Percentiles rank a stretch among this genome's conserved stretches.
Conservation (phyloP, 2,329 filamentous ascomycete species). For the Claviceps sp. region DNA sequence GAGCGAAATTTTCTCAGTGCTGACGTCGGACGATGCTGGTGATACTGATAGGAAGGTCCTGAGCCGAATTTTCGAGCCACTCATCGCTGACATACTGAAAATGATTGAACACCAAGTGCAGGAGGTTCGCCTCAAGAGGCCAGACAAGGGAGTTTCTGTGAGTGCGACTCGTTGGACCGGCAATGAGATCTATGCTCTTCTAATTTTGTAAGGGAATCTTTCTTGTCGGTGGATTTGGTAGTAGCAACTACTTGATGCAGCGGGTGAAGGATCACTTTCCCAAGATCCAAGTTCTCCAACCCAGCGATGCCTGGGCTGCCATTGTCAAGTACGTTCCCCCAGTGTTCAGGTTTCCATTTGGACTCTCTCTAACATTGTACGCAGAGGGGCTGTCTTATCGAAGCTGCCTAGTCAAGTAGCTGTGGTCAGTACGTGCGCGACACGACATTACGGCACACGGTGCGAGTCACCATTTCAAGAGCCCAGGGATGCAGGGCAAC, state of each 20-base stretch:
- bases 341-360: background rate
- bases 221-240: conserved; percentile 5
- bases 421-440: background rate
- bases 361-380: background rate
- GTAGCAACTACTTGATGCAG: conserved; percentile 1
- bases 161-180: background rate
- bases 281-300: conserved; percentile 2
- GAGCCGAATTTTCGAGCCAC: conserved; percentile 8
- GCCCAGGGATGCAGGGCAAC: background rate
- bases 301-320: conserved; percentile 4
- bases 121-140: background rate
- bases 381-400: background rate
- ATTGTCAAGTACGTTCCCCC: conserved; percentile 2
- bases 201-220: conserved; percentile 1
- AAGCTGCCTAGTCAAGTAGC: background rate
- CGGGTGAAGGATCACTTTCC: background rate
- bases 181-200: background rate
- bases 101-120: conserved; percentile 10
- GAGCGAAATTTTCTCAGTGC: background rate
- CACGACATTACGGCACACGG: background rate
- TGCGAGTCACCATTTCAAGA: fast-evolving
- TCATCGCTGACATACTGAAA: conserved; percentile 10
- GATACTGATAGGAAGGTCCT: background rate
- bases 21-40: background rate
- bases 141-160: background rate